These are phyloP conservation scores for Blastomyces percursus DNA, from an alignment of 2,329 filamentous ascomycete species.

Conservation along the genomic window DNA sequence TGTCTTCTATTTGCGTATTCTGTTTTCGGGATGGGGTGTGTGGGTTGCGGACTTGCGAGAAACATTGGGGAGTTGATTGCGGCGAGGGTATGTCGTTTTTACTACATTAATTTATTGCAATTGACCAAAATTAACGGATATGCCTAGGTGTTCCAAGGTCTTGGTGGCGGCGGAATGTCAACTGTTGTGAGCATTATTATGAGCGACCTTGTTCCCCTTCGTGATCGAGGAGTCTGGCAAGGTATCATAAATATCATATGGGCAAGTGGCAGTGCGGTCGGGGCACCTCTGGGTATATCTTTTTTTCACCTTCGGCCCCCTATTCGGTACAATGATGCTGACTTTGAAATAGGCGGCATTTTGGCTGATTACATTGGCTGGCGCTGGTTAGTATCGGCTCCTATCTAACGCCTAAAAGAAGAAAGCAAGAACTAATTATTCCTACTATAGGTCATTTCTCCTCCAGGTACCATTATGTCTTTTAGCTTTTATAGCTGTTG, in stretches of 20 bases:
- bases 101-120: not conserved
- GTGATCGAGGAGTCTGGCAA: slow-evolving; percentile 63
- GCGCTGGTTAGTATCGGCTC: slow-evolving; percentile 47
- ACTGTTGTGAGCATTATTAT: slow-evolving; percentile 58
- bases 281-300: slow-evolving; percentile 51
- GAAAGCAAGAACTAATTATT: slow-evolving; percentile 5
- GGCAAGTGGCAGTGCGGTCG: slow-evolving; percentile 55
- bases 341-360: slow-evolving; percentile 40
- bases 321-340: slow-evolving; percentile 8
- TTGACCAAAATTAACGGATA: not conserved
- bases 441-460: slow-evolving; percentile 51
- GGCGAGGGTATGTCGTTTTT: slow-evolving; percentile 39
- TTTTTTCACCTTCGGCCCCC: not conserved
- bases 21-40: slow-evolving; percentile 54
- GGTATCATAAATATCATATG: slow-evolving; percentile 63
- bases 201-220: slow-evolving; percentile 58
- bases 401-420: slow-evolving; percentile 10
- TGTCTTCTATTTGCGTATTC: slow-evolving; percentile 54
- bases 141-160: slow-evolving; percentile 43
- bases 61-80: slow-evolving; percentile 56
- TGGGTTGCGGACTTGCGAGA: slow-evolving; percentile 50
- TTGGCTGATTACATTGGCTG: slow-evolving; percentile 64
- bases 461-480: slow-evolving; percentile 59
- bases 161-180: slow-evolving; percentile 63
- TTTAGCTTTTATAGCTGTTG: slow-evolving; percentile 53